Percentiles rank a stretch among this genome's conserved stretches.
Conservation (phyloP, 805 yeast species). For the Myxozyma neglecta region DNA sequence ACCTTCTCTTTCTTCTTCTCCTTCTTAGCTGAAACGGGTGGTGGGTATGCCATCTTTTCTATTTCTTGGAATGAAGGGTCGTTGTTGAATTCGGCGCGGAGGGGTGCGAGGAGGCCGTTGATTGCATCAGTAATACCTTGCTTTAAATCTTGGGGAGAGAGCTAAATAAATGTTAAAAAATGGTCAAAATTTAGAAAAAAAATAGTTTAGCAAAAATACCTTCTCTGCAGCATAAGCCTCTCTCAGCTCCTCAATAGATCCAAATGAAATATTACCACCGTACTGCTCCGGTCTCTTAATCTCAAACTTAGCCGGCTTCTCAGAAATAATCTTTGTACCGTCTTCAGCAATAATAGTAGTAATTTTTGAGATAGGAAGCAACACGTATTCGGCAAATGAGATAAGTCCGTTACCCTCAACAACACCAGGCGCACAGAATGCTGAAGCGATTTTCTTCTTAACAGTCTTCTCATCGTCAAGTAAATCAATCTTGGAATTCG, state of each 20-base stretch:
- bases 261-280: conserved; percentile 86
- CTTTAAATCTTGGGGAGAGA: conserved; percentile 92
- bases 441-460: conserved; percentile 85
- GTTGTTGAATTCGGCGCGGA: conserved; percentile 64
- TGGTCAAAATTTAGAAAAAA: not conserved
- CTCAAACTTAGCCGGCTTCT: conserved; percentile 56
- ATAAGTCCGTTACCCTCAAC: conserved; percentile 88
- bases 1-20: conserved; percentile 73
- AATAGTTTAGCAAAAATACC: not conserved
- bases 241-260: conserved; percentile 65
- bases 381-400: conserved; percentile 79
- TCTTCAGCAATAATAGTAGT: conserved; percentile 12
- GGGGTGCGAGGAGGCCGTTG: conserved; percentile 77
- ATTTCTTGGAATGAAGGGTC: conserved; percentile 75
- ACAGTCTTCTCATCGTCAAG: conserved; percentile 86
- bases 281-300: conserved; percentile 93
- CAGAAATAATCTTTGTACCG: conserved; percentile 32
- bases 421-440: conserved; percentile 93
- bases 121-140: conserved; percentile 86
- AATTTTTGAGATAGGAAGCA: conserved; percentile 82
- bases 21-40: conserved; percentile 59
- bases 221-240: conserved; percentile 69
- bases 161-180: conserved; percentile 31
- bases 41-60: conserved; percentile 80
- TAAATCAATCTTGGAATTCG: conserved; percentile 93